Evolutionary conservation across 345 rosid genomes (phyloP).

Genomic region (Capsella bursapastoris): DNA sequence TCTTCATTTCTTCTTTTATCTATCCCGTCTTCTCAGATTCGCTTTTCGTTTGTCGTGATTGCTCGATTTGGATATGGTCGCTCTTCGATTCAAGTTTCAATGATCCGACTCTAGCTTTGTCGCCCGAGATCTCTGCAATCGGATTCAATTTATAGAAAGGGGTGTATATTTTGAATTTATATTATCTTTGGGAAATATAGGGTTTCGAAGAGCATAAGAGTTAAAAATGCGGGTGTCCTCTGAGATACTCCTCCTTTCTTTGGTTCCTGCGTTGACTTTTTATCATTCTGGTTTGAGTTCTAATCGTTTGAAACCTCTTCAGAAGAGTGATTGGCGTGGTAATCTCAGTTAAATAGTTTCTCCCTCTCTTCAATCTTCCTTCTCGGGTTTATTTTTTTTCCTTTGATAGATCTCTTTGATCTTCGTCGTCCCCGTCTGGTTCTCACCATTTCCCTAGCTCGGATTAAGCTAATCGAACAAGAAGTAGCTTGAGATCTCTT

Average conservation of each 20-base stretch:
- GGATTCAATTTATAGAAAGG: slow-evolving; percentile 25
- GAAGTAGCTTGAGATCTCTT: slow-evolving; percentile 31
- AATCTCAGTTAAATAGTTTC: slow-evolving; percentile 76
- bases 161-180: background rate
- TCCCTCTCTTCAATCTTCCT: background rate
- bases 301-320: slow-evolving; percentile 87
- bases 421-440: slow-evolving; percentile 21
- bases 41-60: background rate
- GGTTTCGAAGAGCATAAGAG: slow-evolving; percentile 68
- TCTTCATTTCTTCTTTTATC: background rate
- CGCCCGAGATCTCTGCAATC: background rate
- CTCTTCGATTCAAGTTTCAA: background rate
- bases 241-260: slow-evolving; percentile 45
- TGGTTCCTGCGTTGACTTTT: slow-evolving; percentile 60
- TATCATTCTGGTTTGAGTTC: slow-evolving; percentile 64
- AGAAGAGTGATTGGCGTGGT: slow-evolving; percentile 96
- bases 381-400: background rate
- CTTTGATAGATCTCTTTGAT: background rate
- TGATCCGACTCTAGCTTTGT: slow-evolving; percentile 22
- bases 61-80: slow-evolving; percentile 18
- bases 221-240: slow-evolving; percentile 73
- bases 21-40: slow-evolving; percentile 18
- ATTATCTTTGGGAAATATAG: slow-evolving; percentile 34
- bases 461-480: slow-evolving; percentile 13
- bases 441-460: slow-evolving; percentile 14